These are phyloP conservation scores for Setaria italica DNA, from an alignment of 202 grass and related monocot genomes.

Conservation along the genomic window DNA sequence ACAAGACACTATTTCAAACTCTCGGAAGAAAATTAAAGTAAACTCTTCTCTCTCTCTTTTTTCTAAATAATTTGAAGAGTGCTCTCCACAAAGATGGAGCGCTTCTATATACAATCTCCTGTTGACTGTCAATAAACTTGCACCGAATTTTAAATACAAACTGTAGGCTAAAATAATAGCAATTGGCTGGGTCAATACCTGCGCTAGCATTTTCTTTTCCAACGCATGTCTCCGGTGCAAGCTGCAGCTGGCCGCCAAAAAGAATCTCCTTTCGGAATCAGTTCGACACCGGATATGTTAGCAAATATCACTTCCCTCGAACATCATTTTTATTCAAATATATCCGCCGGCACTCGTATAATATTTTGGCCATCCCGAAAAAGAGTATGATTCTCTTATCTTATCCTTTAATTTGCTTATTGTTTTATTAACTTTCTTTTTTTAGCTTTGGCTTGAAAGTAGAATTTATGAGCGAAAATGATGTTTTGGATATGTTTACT, in stretches of 20 bases:
- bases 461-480: neutral
- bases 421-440: neutral
- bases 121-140: constrained; percentile 19
- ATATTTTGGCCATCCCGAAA: neutral
- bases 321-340: constrained; percentile 28
- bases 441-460: neutral
- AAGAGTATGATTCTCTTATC: neutral
- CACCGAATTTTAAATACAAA: neutral
- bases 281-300: constrained; percentile 17
- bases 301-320: neutral
- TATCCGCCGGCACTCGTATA: neutral
- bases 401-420: neutral
- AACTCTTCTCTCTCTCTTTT: neutral
- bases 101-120: neutral
- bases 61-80: neutral
- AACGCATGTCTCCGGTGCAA: neutral
- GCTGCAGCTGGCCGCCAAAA: neutral
- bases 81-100: neutral
- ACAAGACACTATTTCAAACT: neutral
- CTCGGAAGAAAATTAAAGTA: neutral
- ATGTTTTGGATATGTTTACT: neutral
- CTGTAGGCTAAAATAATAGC: neutral
- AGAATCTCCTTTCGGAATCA: neutral
- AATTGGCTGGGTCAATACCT: neutral
- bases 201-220: neutral